Base-by-base conservation (phyloP, 345 rosid genomes). In the Eutrema yunnanense region DNA sequence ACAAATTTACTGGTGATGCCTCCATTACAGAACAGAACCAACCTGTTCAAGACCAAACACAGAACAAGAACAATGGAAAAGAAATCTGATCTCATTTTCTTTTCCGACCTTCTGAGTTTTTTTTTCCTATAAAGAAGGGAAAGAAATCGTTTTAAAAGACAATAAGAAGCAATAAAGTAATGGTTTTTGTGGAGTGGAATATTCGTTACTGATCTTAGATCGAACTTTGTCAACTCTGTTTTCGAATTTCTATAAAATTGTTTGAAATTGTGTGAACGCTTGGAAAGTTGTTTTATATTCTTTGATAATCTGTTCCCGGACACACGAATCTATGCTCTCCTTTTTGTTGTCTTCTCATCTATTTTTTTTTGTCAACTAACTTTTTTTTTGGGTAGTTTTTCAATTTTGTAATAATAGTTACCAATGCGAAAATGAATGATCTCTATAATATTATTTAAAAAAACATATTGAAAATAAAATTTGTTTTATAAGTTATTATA, bases 1-100 rank as follows among this genome's bases (percentile, higher is more conserved):
- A 83, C 86, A 50, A 73, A 92, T 4, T 30, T 70, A 74, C 98
- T 84, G 12, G 98, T 92, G 50, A 42, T 71, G 65, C 96, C 94
- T 76, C 96, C 98, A 78, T 84, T 76, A 50, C 87, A 84, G 36
- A 84, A 9, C 59, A 79, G 19, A 8, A 74, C 82, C 34, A 62
- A 67, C 14, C 59, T 78, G 62, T 80, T 86, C 71, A 82, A 40
- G 65, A 81, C 73, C 60, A 86, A 61, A 73, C 80, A 51, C 51
- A 83, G 51, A 73, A 79, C 73, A 12, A 83, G 60, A 32, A 78
- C 42, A 47, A 62, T 14, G 16, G 58, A 54, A 67, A 46, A 46
- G 2, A 66, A 30, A 48, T 40, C 48, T 49, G 22, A 69, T 19
- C 34, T 64, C 81, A 77, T 77, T 72, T 65, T 41, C 49, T 60